Evolutionary conservation across 2,329 filamentous ascomycete species (phyloP), one percentile per base, ranked within the genome.

Genomic region (Penicillium hordei): DNA sequence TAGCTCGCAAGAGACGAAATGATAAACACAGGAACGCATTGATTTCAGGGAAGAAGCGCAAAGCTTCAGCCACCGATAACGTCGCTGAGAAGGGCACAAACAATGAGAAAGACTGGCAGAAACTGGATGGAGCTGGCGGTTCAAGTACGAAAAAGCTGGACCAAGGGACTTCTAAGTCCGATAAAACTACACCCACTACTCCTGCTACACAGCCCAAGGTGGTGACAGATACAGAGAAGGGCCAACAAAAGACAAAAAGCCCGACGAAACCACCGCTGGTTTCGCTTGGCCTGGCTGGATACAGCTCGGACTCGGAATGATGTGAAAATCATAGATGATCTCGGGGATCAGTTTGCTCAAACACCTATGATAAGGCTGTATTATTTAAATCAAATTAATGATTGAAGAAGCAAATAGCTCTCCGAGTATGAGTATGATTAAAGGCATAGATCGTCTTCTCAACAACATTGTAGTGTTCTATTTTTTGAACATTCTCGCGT

Each of bases 1-100:
- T 76, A 13, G 76, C 76, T 21, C 77, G 78, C 53, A 86, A 85
- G 70, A 76, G 82, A 62, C 81, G 83, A 62, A 81, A 81, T 55
- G 76, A 72, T 59, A 81, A 79, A 65, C 77, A 74, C 36, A 75
- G 72, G 57, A 75, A 78, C 36, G 62, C 68, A 21, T 66, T 76
- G 48, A 63, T 73, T 13, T 70, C 75, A 1, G 69, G 77, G 4
- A 81, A 81, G 63, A 70, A 75, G 46, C 73, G 77, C 51, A 80
- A 78, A 62, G 62, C 70, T 19, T 78, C 76, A 12, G 59, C 68
- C 8, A 59, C 66, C 9, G 65, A 66, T 19, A 65, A 61, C 10
- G 40, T 43, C 19, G 55, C n/a, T 1, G 39, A 13, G 21, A 61
- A 49, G 42, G 34, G 23, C 19, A 56, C n/a, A 51, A 45, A 33